Percentiles rank a stretch among this genome's conserved stretches.
These are phyloP conservation scores for Acrocalymma vagum DNA, from an alignment of 2,329 filamentous ascomycete species.

Conservation along the genomic window DNA sequence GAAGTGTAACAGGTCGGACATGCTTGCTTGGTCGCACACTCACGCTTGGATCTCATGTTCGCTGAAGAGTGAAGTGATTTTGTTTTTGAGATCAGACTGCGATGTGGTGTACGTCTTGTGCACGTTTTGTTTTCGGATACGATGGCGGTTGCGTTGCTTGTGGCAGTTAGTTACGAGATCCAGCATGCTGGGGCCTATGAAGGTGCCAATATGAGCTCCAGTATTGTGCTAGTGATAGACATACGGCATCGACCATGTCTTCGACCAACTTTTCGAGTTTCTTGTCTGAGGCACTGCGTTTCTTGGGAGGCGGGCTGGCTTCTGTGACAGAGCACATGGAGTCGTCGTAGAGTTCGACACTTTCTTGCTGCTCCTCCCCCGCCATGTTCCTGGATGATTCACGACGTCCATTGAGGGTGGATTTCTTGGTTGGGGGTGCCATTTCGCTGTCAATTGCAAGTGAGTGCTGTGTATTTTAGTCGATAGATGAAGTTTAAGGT, in stretches of 20 bases:
- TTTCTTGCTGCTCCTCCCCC: constrained; percentile 12
- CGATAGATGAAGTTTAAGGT: background rate
- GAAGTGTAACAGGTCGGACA: background rate
- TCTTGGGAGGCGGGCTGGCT: no score
- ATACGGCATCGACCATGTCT: constrained; percentile 31
- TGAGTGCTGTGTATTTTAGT: constrained; percentile 28
- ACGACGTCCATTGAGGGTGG: constrained; percentile 13
- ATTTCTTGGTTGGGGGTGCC: constrained; percentile 22
- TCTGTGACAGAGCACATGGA: no score
- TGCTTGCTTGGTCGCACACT: constrained; percentile 20
- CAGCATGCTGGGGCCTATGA: background rate
- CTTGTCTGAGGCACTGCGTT: constrained; percentile 11
- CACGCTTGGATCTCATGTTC: constrained; percentile 36
- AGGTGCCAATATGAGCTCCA: background rate
- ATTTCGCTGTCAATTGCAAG: constrained; percentile 19
- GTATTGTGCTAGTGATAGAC: constrained; percentile 9
- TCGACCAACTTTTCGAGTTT: constrained; percentile 25
- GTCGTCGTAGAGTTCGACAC: constrained; percentile 5
- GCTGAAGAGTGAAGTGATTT: constrained; percentile 33
- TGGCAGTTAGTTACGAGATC: constrained; percentile 1
- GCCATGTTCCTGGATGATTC: constrained; percentile 11
- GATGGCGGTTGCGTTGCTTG: constrained; percentile 39
- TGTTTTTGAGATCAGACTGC: constrained; percentile 14
- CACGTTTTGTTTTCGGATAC: constrained; percentile 24
- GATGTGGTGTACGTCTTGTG: constrained; percentile 25